Conservation (phyloP, 305 asterid species). For the Plantago coronopus region DNA sequence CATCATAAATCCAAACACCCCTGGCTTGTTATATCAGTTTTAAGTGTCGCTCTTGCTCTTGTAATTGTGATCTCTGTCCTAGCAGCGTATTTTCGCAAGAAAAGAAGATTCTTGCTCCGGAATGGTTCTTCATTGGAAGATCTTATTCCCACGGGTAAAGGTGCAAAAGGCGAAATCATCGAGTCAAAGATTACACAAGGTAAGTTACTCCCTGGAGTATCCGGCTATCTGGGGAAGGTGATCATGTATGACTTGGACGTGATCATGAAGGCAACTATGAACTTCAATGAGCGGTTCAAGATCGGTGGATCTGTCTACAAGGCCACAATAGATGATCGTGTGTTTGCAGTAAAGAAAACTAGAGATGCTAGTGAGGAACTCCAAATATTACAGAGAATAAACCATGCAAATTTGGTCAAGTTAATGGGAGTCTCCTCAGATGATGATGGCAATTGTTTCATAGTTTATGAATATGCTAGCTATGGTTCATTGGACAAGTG, state of each 20-base stretch:
- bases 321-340: slow-evolving; percentile 41
- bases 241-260: slow-evolving; percentile 45
- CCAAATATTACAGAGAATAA: slow-evolving; percentile 57
- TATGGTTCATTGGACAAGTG: slow-evolving; percentile 62
- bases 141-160: slow-evolving; percentile 25
- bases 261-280: slow-evolving; percentile 62
- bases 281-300: slow-evolving; percentile 43
- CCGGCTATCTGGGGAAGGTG: slow-evolving; percentile 66
- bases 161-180: slow-evolving; percentile 19
- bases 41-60: slow-evolving; percentile 30
- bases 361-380: slow-evolving; percentile 56
- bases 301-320: slow-evolving; percentile 64
- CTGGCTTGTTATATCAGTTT: slow-evolving; percentile 29
- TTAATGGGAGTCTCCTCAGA: slow-evolving; percentile 66
- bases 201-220: slow-evolving; percentile 71
- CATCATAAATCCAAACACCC: slow-evolving; percentile 27
- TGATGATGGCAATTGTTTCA: slow-evolving; percentile 36
- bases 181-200: slow-evolving; percentile 35
- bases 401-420: slow-evolving; percentile 65
- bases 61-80: slow-evolving; percentile 31
- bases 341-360: slow-evolving; percentile 58
- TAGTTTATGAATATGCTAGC: slow-evolving; percentile 62
- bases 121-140: slow-evolving; percentile 34
- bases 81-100: slow-evolving; percentile 33
- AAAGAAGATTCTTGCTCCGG: slow-evolving; percentile 30